Evolutionary conservation across 2,329 filamentous ascomycete species (phyloP).

Genomic region (Beauveria scarabaeidicola): DNA sequence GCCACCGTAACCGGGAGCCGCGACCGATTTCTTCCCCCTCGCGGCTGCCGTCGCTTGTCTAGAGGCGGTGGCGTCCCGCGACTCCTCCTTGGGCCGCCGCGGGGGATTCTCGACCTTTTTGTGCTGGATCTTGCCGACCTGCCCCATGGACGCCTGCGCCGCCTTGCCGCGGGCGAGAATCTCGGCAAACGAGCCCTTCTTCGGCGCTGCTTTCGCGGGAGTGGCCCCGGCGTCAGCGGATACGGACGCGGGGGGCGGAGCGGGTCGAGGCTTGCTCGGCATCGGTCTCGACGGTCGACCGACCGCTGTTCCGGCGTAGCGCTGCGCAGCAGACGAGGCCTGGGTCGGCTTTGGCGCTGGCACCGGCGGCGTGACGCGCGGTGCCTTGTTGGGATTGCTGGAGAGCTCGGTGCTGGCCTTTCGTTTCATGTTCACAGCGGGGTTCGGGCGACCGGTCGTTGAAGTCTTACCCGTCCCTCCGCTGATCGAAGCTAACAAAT

Average conservation of each 20-base stretch:
- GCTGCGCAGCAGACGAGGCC: background rate
- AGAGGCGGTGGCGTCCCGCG: background rate
- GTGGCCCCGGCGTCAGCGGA: conserved; percentile 26
- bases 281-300: background rate
- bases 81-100: conserved; percentile 21
- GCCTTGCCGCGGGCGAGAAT: conserved; percentile 65
- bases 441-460: conserved; percentile 15
- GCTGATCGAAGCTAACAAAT: conserved; percentile 54
- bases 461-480: conserved; percentile 40
- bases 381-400: conserved; percentile 31
- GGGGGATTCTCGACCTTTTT: conserved; percentile 47
- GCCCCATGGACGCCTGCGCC: conserved; percentile 51
- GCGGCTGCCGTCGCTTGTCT: background rate
- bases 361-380: conserved; percentile 22
- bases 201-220: conserved; percentile 41
- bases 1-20: conserved; percentile 22
- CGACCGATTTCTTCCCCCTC: conserved; percentile 1
- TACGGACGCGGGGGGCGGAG: conserved; percentile 14
- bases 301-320: conserved; percentile 1
- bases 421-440: conserved; percentile 36
- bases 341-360: conserved; percentile 12
- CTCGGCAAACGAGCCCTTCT: conserved; percentile 67
- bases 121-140: conserved; percentile 64
- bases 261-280: conserved; percentile 12
- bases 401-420: conserved; percentile 47